These are phyloP conservation scores for Pinguiococcus pyrenoidosus DNA, from an alignment of 108 stramenopile species.

Conservation along the genomic window DNA sequence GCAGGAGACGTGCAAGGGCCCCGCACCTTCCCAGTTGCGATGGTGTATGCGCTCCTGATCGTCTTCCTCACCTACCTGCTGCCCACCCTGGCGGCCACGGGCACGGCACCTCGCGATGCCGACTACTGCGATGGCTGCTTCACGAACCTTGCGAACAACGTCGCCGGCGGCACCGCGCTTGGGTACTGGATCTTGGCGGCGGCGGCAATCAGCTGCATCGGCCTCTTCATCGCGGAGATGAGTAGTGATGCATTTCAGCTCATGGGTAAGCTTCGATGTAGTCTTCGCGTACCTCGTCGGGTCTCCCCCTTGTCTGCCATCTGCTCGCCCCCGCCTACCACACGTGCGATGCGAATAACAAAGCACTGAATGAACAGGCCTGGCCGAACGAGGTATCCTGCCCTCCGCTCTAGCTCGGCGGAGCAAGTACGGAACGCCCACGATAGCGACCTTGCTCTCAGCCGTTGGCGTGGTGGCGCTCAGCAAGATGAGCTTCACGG, in stretches of 20 bases:
- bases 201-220: constrained; percentile 69
- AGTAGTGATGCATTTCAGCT: constrained; percentile 71
- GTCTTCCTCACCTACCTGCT: constrained; percentile 55
- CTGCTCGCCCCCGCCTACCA: no score
- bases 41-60: constrained; percentile 52
- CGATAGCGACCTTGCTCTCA: constrained; percentile 61
- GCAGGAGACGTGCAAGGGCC: constrained; percentile 69
- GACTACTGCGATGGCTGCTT: constrained; percentile 62
- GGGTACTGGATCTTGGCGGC: constrained; percentile 78
- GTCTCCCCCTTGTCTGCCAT: not conserved
- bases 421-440: constrained; percentile 69
- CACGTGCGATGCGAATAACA: no score
- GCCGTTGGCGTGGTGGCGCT: constrained; percentile 56
- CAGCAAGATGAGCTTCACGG: constrained; percentile 50
- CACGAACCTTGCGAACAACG: no score
- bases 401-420: constrained; percentile 60
- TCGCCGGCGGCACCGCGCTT: constrained; percentile 55
- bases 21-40: constrained; percentile 52
- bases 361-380: no score
- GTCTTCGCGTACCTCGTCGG: not conserved
- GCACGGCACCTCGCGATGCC: constrained; percentile 42
- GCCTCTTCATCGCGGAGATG: constrained; percentile 86
- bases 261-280: constrained; percentile 57
- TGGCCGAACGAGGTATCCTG: constrained; percentile 65
- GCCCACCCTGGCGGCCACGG: constrained; percentile 21